Percentiles rank a stretch among this genome's conserved stretches.
Conservation (phyloP, 2,329 filamentous ascomycete genomes). For the Ascochyta lentis region DNA sequence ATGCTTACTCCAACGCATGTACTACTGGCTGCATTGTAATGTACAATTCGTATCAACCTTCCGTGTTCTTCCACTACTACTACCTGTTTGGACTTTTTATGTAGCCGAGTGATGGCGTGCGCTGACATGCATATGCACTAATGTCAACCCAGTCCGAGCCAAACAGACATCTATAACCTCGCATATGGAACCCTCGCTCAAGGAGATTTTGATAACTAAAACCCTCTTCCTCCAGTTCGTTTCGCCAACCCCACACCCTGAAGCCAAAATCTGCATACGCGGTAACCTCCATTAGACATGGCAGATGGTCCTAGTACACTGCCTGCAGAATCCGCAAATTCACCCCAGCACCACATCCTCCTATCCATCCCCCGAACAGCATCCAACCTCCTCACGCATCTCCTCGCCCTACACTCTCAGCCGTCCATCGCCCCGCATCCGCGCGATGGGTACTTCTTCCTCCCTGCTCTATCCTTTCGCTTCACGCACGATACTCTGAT, state of each 20-base stretch:
- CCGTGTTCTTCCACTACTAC: too few species aligned
- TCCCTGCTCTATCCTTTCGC: slow-evolving; percentile 13
- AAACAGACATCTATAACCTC: background rate
- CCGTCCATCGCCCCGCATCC: slow-evolving; percentile 18
- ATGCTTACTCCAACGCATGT: background rate
- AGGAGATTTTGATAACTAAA: too few species aligned
- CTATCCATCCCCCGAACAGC: slow-evolving; percentile 34
- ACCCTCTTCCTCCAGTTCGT: too few species aligned
- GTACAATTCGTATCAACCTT: too few species aligned
- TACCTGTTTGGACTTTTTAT: background rate
- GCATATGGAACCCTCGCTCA: too few species aligned
- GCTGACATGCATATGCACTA: slow-evolving; percentile 7
- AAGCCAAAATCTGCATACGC: too few species aligned
- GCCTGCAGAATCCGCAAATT: background rate
- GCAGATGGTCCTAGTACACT: too few species aligned
- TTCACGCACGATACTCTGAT: slow-evolving; percentile 8
- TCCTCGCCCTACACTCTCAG: slow-evolving; percentile 31
- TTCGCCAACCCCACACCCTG: too few species aligned
- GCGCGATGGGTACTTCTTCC: slow-evolving; percentile 32
- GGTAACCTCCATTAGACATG: background rate
- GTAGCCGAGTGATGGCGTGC: slow-evolving; percentile 2
- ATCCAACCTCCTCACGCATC: slow-evolving; percentile 29
- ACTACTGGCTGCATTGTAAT: background rate
- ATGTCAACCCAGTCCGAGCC: background rate
- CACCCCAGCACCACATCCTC: slow-evolving; percentile 21